Evolutionary conservation across 495 filamentous ascomycete genomes (phyloP), one percentile per base, ranked within the genome.

Genomic region (Aspergillus sclerotiicarbonarius): DNA sequence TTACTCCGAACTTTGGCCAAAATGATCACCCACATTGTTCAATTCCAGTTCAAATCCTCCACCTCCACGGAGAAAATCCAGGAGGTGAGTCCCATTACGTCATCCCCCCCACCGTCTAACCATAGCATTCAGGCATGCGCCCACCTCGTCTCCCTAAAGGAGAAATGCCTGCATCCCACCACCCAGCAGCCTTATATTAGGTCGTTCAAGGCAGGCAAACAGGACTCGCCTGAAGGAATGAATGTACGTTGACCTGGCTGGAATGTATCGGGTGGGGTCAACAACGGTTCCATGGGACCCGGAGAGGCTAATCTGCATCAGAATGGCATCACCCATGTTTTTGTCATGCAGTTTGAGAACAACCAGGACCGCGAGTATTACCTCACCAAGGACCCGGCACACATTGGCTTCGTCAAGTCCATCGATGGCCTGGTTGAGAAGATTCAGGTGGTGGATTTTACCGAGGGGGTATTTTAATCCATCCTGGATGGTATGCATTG

Each of bases 151-250:
- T 62, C 55, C 0, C 52, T 78, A 13, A 74, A 66, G 59, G 63
- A 72, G 10, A 71, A 60, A 18, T 81, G 79, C 41, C 25, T 81
- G 13, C 73, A 80, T 46, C 78, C 76, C 8, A 55, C 59, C 16
- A 71, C 78, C 7, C 62, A 72, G 12, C 53, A 62, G 29, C 68
- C 71, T 6, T 79, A 79, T 53, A 82, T 91, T 60, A 76, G 74
- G 50, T 74, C 81, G 0, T 63, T 76, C 6, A 80, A 75, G 3
- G 88, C 84, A 1, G 87, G 89, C 0, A 72, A 64, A 51, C 81
- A 90, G 58, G 87, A 85, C 62, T 89, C 84, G 2, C 71, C 72
- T 0, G 87, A 90, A 67, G 85, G 82, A 6, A 68, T 78, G 19
- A 80, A 86, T 67, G 87, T 90, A 75, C 54, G 65, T 57, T 8